These are phyloP conservation scores for Alternaria hordeiaustralica DNA, from an alignment of 2,329 filamentous ascomycete species.

Conservation along the genomic window DNA sequence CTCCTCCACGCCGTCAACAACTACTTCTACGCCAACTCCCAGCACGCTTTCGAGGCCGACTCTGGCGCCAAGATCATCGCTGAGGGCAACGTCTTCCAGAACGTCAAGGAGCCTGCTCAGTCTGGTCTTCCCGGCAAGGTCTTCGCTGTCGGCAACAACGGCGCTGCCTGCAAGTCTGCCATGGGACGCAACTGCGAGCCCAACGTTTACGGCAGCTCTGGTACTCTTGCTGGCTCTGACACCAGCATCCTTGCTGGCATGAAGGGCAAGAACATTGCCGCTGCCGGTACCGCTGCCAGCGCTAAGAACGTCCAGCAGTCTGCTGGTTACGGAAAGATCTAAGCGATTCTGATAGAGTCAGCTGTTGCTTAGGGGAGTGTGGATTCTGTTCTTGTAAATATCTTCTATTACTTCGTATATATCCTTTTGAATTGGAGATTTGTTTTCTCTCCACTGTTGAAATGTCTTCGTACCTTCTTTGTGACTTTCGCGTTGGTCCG, in stretches of 20 bases:
- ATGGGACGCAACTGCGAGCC: constrained; percentile 60
- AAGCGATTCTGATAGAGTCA: constrained; percentile 5
- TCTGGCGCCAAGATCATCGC: constrained; percentile 54
- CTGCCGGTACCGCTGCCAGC: constrained; percentile 39
- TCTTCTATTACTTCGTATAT: background rate
- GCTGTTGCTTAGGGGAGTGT: background rate
- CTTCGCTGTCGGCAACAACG: constrained; percentile 49
- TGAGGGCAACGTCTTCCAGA: constrained; percentile 66
- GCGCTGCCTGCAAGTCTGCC: constrained; percentile 51
- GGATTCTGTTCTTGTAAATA: constrained; percentile 1
- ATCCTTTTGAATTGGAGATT: background rate
- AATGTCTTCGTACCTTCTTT: background rate
- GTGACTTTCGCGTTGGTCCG: background rate
- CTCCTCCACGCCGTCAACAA: constrained; percentile 69
- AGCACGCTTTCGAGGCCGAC: constrained; percentile 64
- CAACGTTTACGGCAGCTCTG: constrained; percentile 51
- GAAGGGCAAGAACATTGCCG: constrained; percentile 60
- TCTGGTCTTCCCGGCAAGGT: constrained; percentile 52
- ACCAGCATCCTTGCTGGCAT: constrained; percentile 60
- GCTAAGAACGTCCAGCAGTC: constrained; percentile 28
- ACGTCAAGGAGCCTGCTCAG: constrained; percentile 52
- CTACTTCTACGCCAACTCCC: constrained; percentile 63
- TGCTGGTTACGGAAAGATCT: constrained; percentile 35
- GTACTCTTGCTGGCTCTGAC: constrained; percentile 45
- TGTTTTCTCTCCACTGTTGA: background rate